Percentiles rank a stretch among this genome's conserved stretches.
These are phyloP conservation scores for Trametes cubensis DNA, from an alignment of 768 basidiomycete genomes.

Conservation along the genomic window DNA sequence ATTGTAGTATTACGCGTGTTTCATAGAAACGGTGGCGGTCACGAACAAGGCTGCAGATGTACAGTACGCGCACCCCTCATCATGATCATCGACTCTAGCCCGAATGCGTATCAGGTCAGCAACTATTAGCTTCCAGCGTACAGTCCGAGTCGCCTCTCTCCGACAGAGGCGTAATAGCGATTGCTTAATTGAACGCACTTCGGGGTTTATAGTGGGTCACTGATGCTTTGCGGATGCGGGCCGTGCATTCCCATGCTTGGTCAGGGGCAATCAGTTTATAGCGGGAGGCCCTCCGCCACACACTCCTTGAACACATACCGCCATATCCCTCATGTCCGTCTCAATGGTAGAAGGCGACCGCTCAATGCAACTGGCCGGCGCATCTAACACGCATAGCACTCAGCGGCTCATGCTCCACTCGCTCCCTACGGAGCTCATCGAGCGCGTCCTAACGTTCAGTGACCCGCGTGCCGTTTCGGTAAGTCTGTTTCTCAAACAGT, in stretches of 20 bases:
- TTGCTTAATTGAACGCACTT: no score
- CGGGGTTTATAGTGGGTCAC: no score
- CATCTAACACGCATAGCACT: not conserved
- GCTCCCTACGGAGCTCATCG: constrained; percentile 61
- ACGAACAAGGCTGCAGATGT: no score
- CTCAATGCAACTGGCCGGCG: not conserved
- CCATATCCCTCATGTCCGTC: not conserved
- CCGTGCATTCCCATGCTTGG: not conserved
- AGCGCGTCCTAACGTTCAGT: constrained; percentile 59
- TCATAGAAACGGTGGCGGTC: no score
- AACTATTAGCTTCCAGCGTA: no score
- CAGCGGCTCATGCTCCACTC: not conserved
- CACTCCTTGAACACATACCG: not conserved
- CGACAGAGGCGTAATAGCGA: no score
- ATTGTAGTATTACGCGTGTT: no score
- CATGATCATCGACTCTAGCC: no score
- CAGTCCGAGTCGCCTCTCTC: no score
- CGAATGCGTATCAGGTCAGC: no score
- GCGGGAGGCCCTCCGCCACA: not conserved
- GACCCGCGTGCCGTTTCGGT: constrained; percentile 56
- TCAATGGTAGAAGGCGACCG: no score
- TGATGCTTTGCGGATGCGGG: not conserved
- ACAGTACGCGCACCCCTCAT: no score
- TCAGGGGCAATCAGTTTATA: not conserved
- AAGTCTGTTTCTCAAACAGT: not conserved